Percentiles rank a stretch among this genome's conserved stretches.
Evolutionary conservation across 192 early-diverging fungal species (phyloP).

Genomic region (Coemansia sp.): DNA sequence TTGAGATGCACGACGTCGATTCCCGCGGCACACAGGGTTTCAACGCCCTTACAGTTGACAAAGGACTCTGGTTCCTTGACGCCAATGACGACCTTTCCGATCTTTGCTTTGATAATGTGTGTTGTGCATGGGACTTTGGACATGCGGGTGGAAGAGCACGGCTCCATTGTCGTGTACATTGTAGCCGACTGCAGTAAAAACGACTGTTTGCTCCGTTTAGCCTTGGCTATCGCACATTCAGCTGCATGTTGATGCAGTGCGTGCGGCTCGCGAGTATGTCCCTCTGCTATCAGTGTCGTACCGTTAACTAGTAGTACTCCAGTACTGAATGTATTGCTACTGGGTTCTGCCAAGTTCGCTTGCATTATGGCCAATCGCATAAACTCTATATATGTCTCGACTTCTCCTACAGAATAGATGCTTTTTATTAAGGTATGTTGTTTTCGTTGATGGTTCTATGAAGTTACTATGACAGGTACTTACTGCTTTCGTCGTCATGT

Average conservation of each 20-base stretch:
- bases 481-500: constrained; percentile 43
- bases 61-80: constrained; percentile 87
- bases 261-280: constrained; percentile 37
- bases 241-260: constrained; percentile 31
- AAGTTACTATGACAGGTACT: constrained; percentile 11
- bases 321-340: constrained; percentile 29
- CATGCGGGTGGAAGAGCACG: constrained; percentile 78
- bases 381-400: constrained; percentile 43
- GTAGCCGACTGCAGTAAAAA: constrained; percentile 55
- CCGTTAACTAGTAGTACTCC: constrained; percentile 43
- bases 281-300: constrained; percentile 27
- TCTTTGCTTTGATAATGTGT: constrained; percentile 69
- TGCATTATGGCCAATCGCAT: constrained; percentile 53
- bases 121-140: constrained; percentile 78
- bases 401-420: constrained; percentile 20
- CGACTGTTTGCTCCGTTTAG: constrained; percentile 4
- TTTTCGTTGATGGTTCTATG: too few species aligned
- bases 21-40: constrained; percentile 67
- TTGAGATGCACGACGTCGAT: constrained; percentile 76
- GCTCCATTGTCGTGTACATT: constrained; percentile 98
- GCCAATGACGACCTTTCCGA: constrained; percentile 83
- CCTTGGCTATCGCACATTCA: constrained; percentile 32
- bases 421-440: too few species aligned
- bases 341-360: constrained; percentile 31
- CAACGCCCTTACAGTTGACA: constrained; percentile 78